These are phyloP conservation scores for Verbascum thapsus DNA, from an alignment of 257 asterid genomes.

Conservation along the genomic window DNA sequence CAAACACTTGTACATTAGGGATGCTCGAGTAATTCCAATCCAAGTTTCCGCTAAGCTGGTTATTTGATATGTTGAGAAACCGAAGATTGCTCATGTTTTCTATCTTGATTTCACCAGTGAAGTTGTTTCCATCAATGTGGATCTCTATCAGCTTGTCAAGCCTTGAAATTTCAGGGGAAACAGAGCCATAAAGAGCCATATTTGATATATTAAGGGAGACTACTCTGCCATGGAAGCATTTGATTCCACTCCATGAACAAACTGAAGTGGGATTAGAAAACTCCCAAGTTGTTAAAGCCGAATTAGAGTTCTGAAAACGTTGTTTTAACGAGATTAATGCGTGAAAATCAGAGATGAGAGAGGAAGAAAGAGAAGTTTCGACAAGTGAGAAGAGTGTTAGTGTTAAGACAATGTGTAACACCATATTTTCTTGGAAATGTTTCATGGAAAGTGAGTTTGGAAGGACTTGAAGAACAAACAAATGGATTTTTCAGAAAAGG, in stretches of 20 bases:
- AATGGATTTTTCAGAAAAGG: conserved; percentile 43
- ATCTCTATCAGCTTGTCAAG: conserved; percentile 68
- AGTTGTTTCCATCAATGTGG: conserved; percentile 83
- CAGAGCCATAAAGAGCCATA: conserved; percentile 74
- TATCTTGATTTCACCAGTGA: conserved; percentile 82
- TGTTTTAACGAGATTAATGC: conserved; percentile 58
- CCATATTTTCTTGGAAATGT: conserved; percentile 49
- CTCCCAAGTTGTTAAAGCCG: conserved; percentile 54
- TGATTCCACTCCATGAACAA: conserved; percentile 80
- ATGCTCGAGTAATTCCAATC: conserved; percentile 79
- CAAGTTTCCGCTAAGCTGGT: conserved; percentile 60
- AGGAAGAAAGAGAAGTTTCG: conserved; percentile 45
- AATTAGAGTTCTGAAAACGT: conserved; percentile 46
- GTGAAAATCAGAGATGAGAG: conserved; percentile 59
- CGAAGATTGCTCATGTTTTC: conserved; percentile 60
- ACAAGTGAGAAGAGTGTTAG: conserved; percentile 44
- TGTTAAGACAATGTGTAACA: conserved; percentile 37
- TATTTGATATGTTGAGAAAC: conserved; percentile 75
- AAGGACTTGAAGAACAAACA: conserved; percentile 48
- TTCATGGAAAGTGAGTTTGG: conserved; percentile 47
- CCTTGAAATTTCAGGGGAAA: conserved; percentile 63
- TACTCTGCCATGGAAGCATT: conserved; percentile 61
- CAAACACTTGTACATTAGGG: conserved; percentile 59
- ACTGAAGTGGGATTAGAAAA: conserved; percentile 55
- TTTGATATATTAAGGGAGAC: conserved; percentile 61